These are phyloP conservation scores for Elsinoe fawcettii DNA, from an alignment of 2,329 filamentous ascomycete species.

Conservation along the genomic window DNA sequence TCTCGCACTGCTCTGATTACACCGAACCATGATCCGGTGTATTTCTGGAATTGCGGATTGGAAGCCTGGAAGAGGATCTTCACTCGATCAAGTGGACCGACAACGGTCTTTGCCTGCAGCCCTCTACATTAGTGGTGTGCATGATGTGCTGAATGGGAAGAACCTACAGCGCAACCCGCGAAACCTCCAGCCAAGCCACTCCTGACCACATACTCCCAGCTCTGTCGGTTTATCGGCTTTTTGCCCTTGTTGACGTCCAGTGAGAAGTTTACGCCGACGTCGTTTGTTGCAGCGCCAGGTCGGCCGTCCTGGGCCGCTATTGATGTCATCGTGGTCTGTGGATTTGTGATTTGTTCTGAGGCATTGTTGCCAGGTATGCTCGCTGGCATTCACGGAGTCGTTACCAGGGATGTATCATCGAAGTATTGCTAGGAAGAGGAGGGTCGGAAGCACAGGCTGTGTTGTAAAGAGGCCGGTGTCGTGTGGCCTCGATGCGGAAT, in stretches of 20 bases:
- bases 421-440: background rate
- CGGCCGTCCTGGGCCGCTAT: constrained; percentile 23
- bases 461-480: background rate
- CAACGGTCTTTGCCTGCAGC: constrained; percentile 79
- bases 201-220: constrained; percentile 73
- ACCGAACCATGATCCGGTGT: constrained; percentile 80
- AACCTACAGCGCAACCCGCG: constrained; percentile 80
- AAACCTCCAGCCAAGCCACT: constrained; percentile 81
- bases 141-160: constrained; percentile 15
- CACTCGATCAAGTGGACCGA: constrained; percentile 91
- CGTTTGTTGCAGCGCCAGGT: constrained; percentile 43
- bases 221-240: constrained; percentile 58
- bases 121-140: constrained; percentile 9
- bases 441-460: background rate
- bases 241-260: constrained; percentile 36
- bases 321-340: constrained; percentile 30
- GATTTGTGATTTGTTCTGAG: constrained; percentile 16
- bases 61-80: constrained; percentile 98
- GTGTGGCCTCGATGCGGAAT: constrained; percentile 6
- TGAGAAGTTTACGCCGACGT: constrained; percentile 45
- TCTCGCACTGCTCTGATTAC: constrained; percentile 73
- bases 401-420: background rate
- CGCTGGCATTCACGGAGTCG: constrained; percentile 31
- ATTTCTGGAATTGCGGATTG: constrained; percentile 89
- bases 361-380: constrained; percentile 30